These are phyloP conservation scores for Neurospora sp. DNA, from an alignment of 495 filamentous ascomycete genomes.

Conservation along the genomic window DNA sequence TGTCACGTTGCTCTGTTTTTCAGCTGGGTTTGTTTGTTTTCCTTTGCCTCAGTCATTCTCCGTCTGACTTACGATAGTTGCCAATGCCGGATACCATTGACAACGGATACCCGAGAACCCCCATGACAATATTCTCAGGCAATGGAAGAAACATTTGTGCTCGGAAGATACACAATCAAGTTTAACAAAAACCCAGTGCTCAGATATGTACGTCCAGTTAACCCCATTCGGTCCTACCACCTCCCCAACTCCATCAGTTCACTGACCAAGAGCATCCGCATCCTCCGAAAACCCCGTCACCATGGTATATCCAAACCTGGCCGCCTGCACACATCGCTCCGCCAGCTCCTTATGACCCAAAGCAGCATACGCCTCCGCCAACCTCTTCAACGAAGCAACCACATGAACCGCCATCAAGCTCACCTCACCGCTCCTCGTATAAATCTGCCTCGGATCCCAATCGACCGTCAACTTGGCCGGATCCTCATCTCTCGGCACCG, in stretches of 20 bases:
- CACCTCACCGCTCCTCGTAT: conserved; percentile 5
- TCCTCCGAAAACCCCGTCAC: conserved; percentile 23
- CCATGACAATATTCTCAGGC: neutral
- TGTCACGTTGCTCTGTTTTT: neutral
- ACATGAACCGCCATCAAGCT: conserved; percentile 31
- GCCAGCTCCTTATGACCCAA: conserved; percentile 21
- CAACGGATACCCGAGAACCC: neutral
- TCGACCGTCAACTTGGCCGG: conserved; percentile 1
- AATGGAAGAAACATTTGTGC: neutral
- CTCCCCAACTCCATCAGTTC: neutral
- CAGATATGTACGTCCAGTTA: neutral
- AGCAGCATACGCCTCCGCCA: conserved; percentile 23
- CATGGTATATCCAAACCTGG: conserved; percentile 26
- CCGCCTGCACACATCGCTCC: conserved; percentile 19
- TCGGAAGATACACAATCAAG: neutral
- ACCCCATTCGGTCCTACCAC: neutral
- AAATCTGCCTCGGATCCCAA: conserved; percentile 22
- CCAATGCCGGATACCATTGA: neutral
- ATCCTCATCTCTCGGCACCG: conserved; percentile 13
- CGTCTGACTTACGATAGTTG: neutral
- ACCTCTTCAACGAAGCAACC: conserved; percentile 25
- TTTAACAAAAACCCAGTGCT: neutral
- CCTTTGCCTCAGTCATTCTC: neutral
- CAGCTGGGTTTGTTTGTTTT: neutral
- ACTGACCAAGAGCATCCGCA: neutral